Base-by-base conservation (phyloP, 176 grass and related monocot genomes). In the Musa beccarii region DNA sequence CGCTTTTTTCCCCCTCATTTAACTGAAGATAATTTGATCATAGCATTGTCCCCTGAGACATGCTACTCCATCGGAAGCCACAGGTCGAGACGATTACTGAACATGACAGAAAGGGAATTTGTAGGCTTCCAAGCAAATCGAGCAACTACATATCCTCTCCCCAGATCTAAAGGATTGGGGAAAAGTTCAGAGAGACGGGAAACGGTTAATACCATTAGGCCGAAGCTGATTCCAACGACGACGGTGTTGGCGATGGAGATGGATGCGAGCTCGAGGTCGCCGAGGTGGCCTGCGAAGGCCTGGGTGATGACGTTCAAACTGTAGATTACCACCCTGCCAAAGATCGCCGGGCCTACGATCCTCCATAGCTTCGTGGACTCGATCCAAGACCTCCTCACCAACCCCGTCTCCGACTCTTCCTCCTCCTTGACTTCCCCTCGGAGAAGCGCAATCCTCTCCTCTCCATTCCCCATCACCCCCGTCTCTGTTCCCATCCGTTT, bases 271-370 rank as follows among this genome's bases (percentile, higher is more conserved):
- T 93, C 94, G 75, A 93, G 90, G 79, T 98, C 94, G 52, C 94
- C 94, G 81, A 98, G 77, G 75, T 98, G 94, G 1, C 94, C 94
- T 0, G 94, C 94, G 75, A 93, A 98, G 66, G 94, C 94, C 73
- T 98, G 94, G 8, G 90, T 98, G 82, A 98, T 93, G 57, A 98
- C 83, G 80, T 98, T 98, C 94, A 98, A 87, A 83, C 88, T 90
- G 88, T 81, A 98, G 59, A 73, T 89, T 52, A 91, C 94, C 77
- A 98, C 82, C 49, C 94, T 87, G 82, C 86, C 90, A 80, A 98
- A 87, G 61, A 98, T 98, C 66, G 94, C 94, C 20, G 94, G 94
- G 54, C 79, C 94, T 21, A 98, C 94, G 68, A 98, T 93, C 53
- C 73, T 72, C 90, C 94, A 98, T n/a, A 98, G 82, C 81, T 89